Evolutionary conservation across 2,329 filamentous ascomycete species (phyloP).

Genomic region (Diplodia mutila): DNA sequence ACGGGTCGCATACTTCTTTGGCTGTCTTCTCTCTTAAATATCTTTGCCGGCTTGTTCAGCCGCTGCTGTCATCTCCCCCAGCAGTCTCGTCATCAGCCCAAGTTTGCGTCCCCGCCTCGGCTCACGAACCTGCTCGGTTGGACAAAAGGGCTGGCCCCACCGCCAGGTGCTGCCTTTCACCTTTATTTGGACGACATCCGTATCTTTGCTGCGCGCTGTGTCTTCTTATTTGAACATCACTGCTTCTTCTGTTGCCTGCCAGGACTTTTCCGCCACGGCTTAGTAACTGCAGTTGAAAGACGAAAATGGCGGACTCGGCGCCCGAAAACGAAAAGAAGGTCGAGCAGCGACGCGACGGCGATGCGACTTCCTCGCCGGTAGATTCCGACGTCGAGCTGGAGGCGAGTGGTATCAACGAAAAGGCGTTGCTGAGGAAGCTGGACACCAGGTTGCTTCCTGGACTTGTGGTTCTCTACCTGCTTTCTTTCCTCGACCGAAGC

Average conservation of each 20-base stretch:
- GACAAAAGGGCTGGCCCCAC: neutral
- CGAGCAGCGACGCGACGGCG: neutral
- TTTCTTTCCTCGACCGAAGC: slow-evolving; percentile 44
- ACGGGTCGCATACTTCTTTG: neutral
- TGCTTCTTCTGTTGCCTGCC: neutral
- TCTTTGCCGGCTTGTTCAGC: neutral
- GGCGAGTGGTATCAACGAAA: slow-evolving; percentile 56
- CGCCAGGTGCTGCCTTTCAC: too few relatives aligned
- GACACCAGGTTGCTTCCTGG: slow-evolving; percentile 48
- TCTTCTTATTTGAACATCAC: neutral
- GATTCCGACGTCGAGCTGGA: slow-evolving; percentile 14
- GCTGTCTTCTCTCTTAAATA: neutral
- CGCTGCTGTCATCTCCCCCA: slow-evolving; percentile 1
- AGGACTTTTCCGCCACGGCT: neutral
- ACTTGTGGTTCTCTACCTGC: slow-evolving; percentile 48
- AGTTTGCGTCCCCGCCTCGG: neutral
- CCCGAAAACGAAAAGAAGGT: slow-evolving; percentile 9
- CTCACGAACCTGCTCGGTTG: neutral
- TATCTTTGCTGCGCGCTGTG: too few relatives aligned
- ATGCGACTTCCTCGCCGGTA: neutral
- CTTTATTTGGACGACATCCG: neutral
- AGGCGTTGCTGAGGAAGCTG: slow-evolving; percentile 61
- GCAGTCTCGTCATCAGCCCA: neutral
- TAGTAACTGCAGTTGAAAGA: neutral
- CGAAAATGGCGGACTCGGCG: neutral